Conservation (phyloP, 2,329 filamentous ascomycete species). For the Colletotrichum scovillei region DNA sequence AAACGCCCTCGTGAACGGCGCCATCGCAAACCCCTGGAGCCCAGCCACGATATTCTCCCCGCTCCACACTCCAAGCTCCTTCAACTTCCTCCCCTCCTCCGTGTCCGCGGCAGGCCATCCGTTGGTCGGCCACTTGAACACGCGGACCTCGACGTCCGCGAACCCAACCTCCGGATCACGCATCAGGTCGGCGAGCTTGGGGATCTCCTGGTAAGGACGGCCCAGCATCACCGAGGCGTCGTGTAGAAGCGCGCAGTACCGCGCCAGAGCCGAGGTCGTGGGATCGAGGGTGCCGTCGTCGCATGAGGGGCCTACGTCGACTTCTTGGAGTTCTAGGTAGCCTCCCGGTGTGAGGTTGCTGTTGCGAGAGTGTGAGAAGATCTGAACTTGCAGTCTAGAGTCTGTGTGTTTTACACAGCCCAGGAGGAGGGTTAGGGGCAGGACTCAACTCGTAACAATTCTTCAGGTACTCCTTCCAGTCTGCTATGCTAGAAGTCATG, state of each 20-base stretch:
- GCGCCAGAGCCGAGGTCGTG: not conserved
- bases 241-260: not conserved
- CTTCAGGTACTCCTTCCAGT: not conserved
- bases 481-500: not conserved
- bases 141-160: not conserved
- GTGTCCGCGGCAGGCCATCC: not conserved
- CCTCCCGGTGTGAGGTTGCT: not conserved
- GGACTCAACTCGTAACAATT: not conserved
- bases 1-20: not conserved
- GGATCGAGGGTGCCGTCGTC: not conserved
- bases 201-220: not conserved
- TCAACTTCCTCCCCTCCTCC: not conserved
- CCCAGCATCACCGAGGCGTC: not conserved
- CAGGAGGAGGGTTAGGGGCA: not conserved
- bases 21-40: not conserved
- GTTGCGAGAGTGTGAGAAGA: not conserved
- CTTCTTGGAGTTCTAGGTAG: not conserved
- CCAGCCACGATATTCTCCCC: not conserved
- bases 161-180: not conserved
- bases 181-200: not conserved
- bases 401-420: too few relatives aligned
- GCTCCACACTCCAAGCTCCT: not conserved
- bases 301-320: not conserved
- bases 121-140: not conserved
- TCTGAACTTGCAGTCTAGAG: too few relatives aligned